These are phyloP conservation scores for Gyrodon lividus DNA, from an alignment of 768 basidiomycete genomes.

Conservation along the genomic window DNA sequence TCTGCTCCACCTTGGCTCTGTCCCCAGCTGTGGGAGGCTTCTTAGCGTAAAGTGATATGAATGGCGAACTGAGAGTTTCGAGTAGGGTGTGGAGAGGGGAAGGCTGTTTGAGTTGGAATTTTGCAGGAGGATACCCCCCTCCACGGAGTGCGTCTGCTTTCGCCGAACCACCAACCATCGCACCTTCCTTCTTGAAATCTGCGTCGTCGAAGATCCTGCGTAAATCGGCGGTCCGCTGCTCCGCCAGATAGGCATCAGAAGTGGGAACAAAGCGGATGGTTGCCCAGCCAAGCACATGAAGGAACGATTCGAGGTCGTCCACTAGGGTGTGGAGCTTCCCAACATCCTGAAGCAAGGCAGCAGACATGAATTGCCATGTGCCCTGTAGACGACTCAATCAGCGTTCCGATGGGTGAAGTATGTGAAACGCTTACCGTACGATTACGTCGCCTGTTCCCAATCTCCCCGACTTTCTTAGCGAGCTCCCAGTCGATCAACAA, in stretches of 20 bases:
- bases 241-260: too few species aligned
- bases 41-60: neutral
- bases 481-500: constrained; percentile 27
- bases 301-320: constrained; percentile 33
- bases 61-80: neutral
- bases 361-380: constrained; percentile 34
- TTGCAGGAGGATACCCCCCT: neutral
- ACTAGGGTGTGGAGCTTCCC: constrained; percentile 19
- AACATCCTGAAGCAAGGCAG: constrained; percentile 12
- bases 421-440: neutral
- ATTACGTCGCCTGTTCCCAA: neutral
- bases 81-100: neutral
- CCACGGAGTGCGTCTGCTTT: neutral
- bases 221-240: too few species aligned
- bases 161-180: neutral
- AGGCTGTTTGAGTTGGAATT: neutral
- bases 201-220: neutral
- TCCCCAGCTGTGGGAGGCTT: neutral
- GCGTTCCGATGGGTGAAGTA: neutral
- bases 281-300: constrained; percentile 17
- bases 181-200: neutral
- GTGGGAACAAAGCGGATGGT: constrained; percentile 8
- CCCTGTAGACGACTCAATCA: constrained; percentile 16
- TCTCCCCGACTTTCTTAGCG: constrained; percentile 1
- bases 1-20: neutral